Evolutionary conservation across 805 yeast species (phyloP).

Genomic region (Tetrapisispora fleetii): DNA sequence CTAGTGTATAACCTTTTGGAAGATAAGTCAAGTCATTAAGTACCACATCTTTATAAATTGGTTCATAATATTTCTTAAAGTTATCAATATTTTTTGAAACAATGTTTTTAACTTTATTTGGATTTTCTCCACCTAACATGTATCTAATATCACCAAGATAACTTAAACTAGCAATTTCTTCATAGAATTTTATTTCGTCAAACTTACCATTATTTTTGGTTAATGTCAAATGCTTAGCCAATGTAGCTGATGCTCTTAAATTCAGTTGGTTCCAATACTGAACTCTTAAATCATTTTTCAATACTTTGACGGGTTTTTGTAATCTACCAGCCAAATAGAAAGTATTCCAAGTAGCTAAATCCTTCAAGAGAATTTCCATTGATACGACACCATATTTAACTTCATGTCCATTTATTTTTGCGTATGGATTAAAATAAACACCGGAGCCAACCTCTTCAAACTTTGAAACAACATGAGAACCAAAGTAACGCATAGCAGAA

Average conservation of each 20-base stretch:
- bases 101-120: conserved; percentile 76
- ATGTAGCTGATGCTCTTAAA: conserved; percentile 63
- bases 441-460: conserved; percentile 77
- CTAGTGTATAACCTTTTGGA: conserved; percentile 33
- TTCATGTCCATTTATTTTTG: conserved; percentile 45
- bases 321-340: conserved; percentile 86
- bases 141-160: conserved; percentile 88
- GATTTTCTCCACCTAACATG: conserved; percentile 82
- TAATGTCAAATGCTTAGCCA: conserved; percentile 34
- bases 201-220: conserved; percentile 32
- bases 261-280: conserved; percentile 66
- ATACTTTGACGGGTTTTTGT: conserved; percentile 83
- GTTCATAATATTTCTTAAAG: conserved; percentile 68
- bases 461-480: conserved; percentile 45
- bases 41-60: conserved; percentile 36
- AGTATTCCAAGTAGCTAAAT: conserved; percentile 75
- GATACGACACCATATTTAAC: conserved; percentile 86
- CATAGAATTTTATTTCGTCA: conserved; percentile 58
- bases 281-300: conserved; percentile 54
- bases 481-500: conserved; percentile 53
- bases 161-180: conserved; percentile 67
- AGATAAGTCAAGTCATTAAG: conserved; percentile 25
- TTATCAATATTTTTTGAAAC: conserved; percentile 63
- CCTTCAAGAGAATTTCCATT: conserved; percentile 47
- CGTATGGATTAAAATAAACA: conserved; percentile 88